These are phyloP conservation scores for Trichoderma arundinaceum DNA, from an alignment of 2,329 filamentous ascomycete genomes.

Conservation along the genomic window DNA sequence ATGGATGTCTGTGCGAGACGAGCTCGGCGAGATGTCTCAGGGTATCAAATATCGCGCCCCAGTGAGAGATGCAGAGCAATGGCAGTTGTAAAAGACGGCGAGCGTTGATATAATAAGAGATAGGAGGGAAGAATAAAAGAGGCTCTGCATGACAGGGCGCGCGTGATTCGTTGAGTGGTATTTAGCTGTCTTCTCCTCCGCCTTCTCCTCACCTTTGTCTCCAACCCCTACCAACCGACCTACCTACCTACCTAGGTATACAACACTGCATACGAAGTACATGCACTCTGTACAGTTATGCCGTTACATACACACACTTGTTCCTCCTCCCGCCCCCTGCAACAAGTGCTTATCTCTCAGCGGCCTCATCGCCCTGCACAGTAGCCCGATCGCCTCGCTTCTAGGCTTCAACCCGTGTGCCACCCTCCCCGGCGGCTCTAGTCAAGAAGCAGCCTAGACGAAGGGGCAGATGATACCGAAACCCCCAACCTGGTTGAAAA, in stretches of 20 bases:
- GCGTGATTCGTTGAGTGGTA: slow-evolving; percentile 17
- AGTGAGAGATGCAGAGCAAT: no score
- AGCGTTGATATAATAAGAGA: background rate
- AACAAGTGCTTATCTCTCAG: slow-evolving; percentile 19
- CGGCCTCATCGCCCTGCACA: background rate
- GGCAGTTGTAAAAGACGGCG: no score
- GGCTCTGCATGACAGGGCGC: background rate
- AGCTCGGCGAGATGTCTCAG: background rate
- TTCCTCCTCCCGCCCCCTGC: background rate
- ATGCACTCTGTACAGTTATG: background rate
- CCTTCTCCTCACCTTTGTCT: slow-evolving; percentile 19
- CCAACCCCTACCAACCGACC: background rate
- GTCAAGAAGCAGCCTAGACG: slow-evolving; percentile 17
- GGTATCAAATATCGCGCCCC: background rate
- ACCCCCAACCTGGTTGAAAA: background rate
- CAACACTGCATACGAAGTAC: background rate
- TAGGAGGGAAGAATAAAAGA: background rate
- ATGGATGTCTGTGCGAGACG: background rate
- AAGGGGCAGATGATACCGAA: background rate
- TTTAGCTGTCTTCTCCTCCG: slow-evolving; percentile 8
- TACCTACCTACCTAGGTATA: no score
- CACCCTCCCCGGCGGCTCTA: slow-evolving; percentile 1
- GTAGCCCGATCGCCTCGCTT: slow-evolving; percentile 3
- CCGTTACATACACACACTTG: background rate
- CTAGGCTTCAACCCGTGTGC: background rate